Base-by-base conservation (phyloP, 148 eudicot species). In the Linanthus parryae region DNA sequence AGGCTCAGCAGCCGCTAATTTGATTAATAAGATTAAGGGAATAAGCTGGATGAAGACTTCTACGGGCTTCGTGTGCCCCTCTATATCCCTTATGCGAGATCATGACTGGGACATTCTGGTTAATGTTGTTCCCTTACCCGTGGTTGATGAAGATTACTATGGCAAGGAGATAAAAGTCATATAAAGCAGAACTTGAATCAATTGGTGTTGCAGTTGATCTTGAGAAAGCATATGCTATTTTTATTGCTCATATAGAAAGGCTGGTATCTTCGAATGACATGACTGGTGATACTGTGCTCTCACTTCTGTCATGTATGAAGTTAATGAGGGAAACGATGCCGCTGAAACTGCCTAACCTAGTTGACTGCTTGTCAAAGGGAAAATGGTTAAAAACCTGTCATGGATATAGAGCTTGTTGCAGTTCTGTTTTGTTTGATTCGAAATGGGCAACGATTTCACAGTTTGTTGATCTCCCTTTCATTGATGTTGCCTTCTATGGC, bases 121-220 rank as follows among this genome's bases (percentile, higher is more conserved):
- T 18, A 39, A 59, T 1, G 16, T 68, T 40, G 70, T 64, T 48
- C 67, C 71, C 44, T 51, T 73, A 46, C 78, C 78, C 17, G 18
- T 60, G 16, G 56, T 73, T 20, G 60, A 64, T 31, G 70, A 64
- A 41, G 26, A 45, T 29, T 68, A 56, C 49, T 64, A 68, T 29
- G 70, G 73, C 6, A 17, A 26, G 3, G 18, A 48, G 17, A 10
- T 1, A 26, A 13, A 39, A 9, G 23, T 26, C 40, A 38, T 59
- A 26, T 39, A 38, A 38, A 30, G 38, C 33, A 48, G 47, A 59
- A 8, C 18, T 48, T 21, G 21, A 38, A 39, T 27, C 22, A 48
- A 59, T 37, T 17, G 64, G 31, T 14, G 64, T 49, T 17, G 46
- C 27, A 10, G 39, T 59, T 18, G 20, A 37, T 22, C 22, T 27